Evolutionary conservation across 495 filamentous ascomycete species (phyloP).

Genomic region (Usnea hakonensis): DNA sequence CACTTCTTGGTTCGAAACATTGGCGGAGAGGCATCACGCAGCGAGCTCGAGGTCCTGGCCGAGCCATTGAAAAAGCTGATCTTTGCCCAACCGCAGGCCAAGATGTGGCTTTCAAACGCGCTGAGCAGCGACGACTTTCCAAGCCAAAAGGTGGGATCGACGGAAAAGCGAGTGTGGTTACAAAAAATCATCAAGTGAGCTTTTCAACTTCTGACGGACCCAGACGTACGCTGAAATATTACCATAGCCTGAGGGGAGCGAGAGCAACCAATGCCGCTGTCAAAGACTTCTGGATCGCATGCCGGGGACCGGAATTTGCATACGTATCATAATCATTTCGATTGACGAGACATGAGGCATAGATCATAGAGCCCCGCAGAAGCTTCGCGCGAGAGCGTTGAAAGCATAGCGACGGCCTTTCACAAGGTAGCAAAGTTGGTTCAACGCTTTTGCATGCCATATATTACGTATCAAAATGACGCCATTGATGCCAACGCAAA

Average conservation of each 20-base stretch:
- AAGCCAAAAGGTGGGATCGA: slow-evolving; percentile 50
- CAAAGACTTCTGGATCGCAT: slow-evolving; percentile 62
- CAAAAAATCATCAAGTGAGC: slow-evolving; percentile 50
- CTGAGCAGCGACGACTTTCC: slow-evolving; percentile 48
- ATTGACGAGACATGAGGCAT: slow-evolving; percentile 1
- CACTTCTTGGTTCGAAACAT: slow-evolving; percentile 58
- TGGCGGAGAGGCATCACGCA: slow-evolving; percentile 64
- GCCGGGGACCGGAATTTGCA: slow-evolving; percentile 58
- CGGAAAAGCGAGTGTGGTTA: slow-evolving; percentile 55
- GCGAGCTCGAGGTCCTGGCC: slow-evolving; percentile 66
- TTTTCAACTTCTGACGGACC: slow-evolving; percentile 9
- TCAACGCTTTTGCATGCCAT: not conserved
- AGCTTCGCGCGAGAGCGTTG: not conserved
- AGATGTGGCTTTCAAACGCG: slow-evolving; percentile 54
- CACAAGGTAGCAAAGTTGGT: not conserved
- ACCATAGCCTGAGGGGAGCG: slow-evolving; percentile 50
- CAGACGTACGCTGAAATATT: slow-evolving; percentile 24
- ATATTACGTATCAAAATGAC: slow-evolving; percentile 32
- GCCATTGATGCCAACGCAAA: slow-evolving; percentile 74
- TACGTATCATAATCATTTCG: slow-evolving; percentile 40
- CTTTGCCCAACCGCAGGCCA: slow-evolving; percentile 51
- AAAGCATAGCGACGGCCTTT: slow-evolving; percentile 9
- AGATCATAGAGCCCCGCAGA: not conserved
- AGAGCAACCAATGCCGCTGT: slow-evolving; percentile 52
- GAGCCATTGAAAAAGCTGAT: slow-evolving; percentile 74